Evolutionary conservation across 2,329 filamentous ascomycete genomes (phyloP), one percentile per base, ranked within the genome.

Genomic region (Neoascochyta sp.): DNA sequence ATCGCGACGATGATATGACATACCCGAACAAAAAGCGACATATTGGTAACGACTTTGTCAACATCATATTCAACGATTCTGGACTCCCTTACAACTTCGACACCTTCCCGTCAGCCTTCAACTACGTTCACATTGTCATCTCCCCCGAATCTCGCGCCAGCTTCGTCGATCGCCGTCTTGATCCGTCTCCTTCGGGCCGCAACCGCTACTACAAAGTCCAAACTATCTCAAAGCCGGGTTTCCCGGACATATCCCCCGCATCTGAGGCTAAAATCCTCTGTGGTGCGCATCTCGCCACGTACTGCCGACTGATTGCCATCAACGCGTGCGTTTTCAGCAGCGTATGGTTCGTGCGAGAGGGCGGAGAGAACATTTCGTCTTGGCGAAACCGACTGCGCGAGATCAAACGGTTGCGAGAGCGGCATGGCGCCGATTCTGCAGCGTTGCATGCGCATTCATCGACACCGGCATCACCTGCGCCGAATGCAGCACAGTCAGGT

Each of bases 21-120:
- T 57, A 63, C 54, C 80, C 82, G 40, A 75, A 79, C 60, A 98
- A 98, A 69, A 98, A 98, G 65, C 76, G 81, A 3, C 93, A 96
- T 55, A 92, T 96, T 39, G 92, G 92, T 35, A 98, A 98, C 56
- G 92, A 96, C 62, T 94, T 86, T 60, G 92, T 98, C 57, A 96
- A 95, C 58, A 94, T 98, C 48, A 83, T 98, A 35, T 98, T 93
- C 73, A 98, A 98, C 60, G 87, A 94, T 53, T 95, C 89, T 2
- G 90, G 92, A n/a, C 63, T 81, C 26, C 83, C 85, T 0, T 96
- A 95, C 67, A 75, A 77, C 31, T 94, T 95, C 57, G 79, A 95
- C 57, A 95, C 86, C 0, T 94, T 98, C 50, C 87, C 87, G 1
- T 93, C 88, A 0, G 84, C 90, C 34, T 95, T 98, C 71, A 96